Evolutionary conservation across 2,329 filamentous ascomycete genomes (phyloP), one percentile per base, ranked within the genome.

Genomic region (Claviceps maximensis): DNA sequence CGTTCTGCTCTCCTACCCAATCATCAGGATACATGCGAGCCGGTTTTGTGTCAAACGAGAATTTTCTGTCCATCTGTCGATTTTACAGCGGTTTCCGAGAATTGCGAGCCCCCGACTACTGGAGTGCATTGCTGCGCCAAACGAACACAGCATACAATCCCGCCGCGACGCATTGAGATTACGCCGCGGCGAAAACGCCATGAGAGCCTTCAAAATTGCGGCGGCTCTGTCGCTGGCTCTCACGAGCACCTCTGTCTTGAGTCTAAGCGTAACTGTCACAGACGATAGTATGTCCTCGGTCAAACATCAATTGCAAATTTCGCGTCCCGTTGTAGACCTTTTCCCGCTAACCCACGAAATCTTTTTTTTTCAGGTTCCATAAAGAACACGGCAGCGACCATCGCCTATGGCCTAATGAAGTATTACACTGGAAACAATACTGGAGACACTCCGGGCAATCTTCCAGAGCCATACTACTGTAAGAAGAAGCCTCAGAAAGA

Each of bases 391-490:
- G 74, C 76, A 2, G 64, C 65, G 49, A 74, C 71, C 19, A 69
- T 76, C 53, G 75, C 74, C 29, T 74, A 65, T 52, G 73, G 71
- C 23, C 56, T 77, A 50, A 67, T 75, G 60, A 73, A 69, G 44
- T 78, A 68, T 59, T 79, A 79, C 58, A 74, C 72, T 0, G 78
- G 78, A 54, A 80, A 81, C 65, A 75, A 78, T 59, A 79, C 78
- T 0, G 78, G 78, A 53, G 78, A 81, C 58, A 69, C 69, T 0
- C 74, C 79, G 2, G 78, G 78, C 29, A 81, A 81, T 64, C 63
- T 82, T 47, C 78, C 78, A 15, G 71, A 73, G 50, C 78, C 77
- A 17, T 84, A 84, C 60, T 87, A 83, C 65, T 89, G 84, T 70
- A 68, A 55, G 54, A 44, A 33, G 3, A 4, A 3, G 10, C 4